Conservation (phyloP, 2,329 filamentous ascomycete genomes). For the Colletotrichum sp. region DNA sequence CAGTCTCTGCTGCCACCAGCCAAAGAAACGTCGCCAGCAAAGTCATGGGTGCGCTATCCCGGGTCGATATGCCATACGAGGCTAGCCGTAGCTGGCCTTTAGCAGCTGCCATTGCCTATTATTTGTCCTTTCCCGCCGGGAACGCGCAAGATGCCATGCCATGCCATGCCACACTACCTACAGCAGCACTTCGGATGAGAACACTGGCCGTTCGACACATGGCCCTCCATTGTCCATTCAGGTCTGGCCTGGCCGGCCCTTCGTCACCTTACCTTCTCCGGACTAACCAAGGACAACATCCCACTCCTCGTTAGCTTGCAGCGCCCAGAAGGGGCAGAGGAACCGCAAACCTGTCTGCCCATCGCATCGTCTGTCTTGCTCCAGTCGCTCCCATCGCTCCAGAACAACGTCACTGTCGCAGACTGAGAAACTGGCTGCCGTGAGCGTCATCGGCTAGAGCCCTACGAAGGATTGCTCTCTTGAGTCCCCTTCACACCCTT, state of each 20-base stretch:
- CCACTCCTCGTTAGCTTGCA: background rate
- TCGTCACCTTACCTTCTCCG: background rate
- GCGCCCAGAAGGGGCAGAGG: conserved; percentile 2
- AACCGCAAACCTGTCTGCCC: background rate
- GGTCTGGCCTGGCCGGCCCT: background rate
- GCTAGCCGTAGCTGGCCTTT: conserved; percentile 1
- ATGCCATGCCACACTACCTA: background rate
- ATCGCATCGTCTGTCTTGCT: background rate
- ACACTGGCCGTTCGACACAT: conserved; percentile 7
- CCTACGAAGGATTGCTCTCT: background rate
- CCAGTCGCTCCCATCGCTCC: background rate
- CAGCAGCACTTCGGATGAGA: background rate
- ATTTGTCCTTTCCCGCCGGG: conserved; percentile 12
- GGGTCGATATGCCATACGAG: conserved; percentile 18
- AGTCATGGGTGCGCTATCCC: conserved; percentile 18
- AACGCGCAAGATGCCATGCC: conserved; percentile 1
- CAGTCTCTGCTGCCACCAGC: background rate
- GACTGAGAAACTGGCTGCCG: background rate
- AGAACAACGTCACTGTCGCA: conserved; percentile 6
- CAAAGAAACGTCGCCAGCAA: conserved; percentile 20
- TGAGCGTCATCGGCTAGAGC: background rate
- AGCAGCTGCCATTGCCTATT: background rate
- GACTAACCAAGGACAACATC: background rate
- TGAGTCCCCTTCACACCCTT: conserved; percentile 3
- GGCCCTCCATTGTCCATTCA: background rate